Conservation (phyloP, 148 eudicot genomes). For the Cornus kousa region DNA sequence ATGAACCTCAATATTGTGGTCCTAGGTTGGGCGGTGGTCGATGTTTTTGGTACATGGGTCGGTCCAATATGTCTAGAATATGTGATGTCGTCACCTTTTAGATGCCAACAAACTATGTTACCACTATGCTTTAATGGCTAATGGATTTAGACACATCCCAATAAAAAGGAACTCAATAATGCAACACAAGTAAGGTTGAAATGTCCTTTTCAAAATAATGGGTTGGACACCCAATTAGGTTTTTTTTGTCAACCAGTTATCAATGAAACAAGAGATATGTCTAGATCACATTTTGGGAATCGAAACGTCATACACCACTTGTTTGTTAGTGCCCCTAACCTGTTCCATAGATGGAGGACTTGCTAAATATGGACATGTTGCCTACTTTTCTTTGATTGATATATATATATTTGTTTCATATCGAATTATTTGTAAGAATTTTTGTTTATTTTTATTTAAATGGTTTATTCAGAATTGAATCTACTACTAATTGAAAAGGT, state of each 20-base stretch:
- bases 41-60: background rate
- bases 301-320: background rate
- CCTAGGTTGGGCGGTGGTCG: background rate
- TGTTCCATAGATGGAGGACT: constrained; percentile 8
- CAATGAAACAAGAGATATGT: background rate
- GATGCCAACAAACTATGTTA: constrained; percentile 4
- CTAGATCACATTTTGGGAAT: background rate
- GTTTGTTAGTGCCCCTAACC: background rate
- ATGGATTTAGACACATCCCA: background rate
- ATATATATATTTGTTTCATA: background rate
- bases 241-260: too few relatives aligned
- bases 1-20: background rate
- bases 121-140: background rate
- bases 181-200: background rate
- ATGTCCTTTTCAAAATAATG: constrained; percentile 13
- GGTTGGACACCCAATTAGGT: background rate
- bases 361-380: constrained; percentile 4
- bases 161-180: constrained; percentile 5
- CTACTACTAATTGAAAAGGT: too few relatives aligned
- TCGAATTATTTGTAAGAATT: background rate
- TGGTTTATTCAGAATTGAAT: too few relatives aligned
- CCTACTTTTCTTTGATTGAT: background rate
- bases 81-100: background rate
- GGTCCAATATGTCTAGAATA: background rate
- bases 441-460: background rate